Percentiles rank a stretch among this genome's conserved stretches.
Evolutionary conservation across 2,329 filamentous ascomycete genomes (phyloP).

Genomic region (Endoconidiophora polonica): DNA sequence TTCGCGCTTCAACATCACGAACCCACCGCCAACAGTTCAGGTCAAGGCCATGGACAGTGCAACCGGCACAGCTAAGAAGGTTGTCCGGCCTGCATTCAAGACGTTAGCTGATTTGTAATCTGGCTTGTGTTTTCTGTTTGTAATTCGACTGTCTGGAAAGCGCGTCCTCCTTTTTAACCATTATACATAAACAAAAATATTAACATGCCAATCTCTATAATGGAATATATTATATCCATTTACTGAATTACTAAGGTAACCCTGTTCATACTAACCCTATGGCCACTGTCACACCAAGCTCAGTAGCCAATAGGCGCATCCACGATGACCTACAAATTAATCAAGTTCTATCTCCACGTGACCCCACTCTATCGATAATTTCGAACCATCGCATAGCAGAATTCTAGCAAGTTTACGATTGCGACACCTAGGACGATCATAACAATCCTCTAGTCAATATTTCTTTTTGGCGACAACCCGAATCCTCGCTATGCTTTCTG

Average conservation of each 20-base stretch:
- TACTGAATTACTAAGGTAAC: too few species aligned
- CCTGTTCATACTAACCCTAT: too few species aligned
- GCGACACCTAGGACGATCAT: neutral
- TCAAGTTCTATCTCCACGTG: constrained; percentile 10
- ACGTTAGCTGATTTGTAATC: constrained; percentile 36
- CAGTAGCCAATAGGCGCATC: neutral
- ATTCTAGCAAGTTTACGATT: neutral
- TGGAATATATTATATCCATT: too few species aligned
- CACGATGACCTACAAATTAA: neutral
- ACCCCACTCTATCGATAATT: neutral
- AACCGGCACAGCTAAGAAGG: constrained; percentile 16
- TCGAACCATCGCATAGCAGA: constrained; percentile 1
- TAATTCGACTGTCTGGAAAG: too few species aligned
- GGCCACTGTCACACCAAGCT: too few species aligned
- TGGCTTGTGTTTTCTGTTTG: constrained; percentile 12
- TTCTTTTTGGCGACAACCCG: neutral
- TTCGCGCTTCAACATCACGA: constrained; percentile 40
- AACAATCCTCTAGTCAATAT: neutral
- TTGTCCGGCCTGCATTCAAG: constrained; percentile 27
- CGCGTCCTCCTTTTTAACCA: too few species aligned
- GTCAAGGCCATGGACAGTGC: constrained; percentile 15
- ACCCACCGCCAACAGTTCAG: constrained; percentile 17
- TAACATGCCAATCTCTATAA: too few species aligned
- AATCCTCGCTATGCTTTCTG: constrained; percentile 4
- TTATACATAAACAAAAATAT: too few species aligned